A percentile compares a stretch with the other conserved stretches of the same genome.
Conservation (phyloP, 116 monocot genomes). For the Zostera marina region DNA sequence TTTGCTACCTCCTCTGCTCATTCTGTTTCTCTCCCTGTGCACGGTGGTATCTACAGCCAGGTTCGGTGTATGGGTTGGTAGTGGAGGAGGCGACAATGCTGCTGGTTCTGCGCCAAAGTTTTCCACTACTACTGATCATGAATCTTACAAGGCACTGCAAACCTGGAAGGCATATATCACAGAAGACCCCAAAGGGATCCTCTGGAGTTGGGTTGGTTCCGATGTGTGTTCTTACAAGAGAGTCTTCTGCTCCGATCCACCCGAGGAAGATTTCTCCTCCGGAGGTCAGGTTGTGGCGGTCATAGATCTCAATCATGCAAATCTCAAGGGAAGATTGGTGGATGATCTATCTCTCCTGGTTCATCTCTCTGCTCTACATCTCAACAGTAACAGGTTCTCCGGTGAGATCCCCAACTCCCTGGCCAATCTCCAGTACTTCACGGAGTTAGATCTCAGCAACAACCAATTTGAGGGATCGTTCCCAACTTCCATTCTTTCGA, state of each 20-base stretch:
- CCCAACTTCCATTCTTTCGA: conserved; percentile 28
- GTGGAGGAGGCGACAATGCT: not conserved
- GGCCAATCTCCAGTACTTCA: conserved; percentile 25
- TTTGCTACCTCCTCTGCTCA: not conserved
- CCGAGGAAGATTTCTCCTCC: conserved; percentile 9
- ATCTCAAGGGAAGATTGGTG: conserved; percentile 40
- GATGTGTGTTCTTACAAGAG: conserved; percentile 68
- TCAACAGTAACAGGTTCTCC: conserved; percentile 66
- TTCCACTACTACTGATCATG: not conserved
- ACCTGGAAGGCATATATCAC: conserved; percentile 50
- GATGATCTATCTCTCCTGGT: conserved; percentile 41
- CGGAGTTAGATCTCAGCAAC: conserved; percentile 92
- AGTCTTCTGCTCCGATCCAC: conserved; percentile 55
- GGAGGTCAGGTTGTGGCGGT: conserved; percentile 25
- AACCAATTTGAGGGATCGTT: conserved; percentile 66
- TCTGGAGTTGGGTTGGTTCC: conserved; percentile 51
- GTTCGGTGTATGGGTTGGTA: conserved; percentile 1
- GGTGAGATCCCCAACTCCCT: conserved; percentile 51
- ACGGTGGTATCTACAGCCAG: not conserved
- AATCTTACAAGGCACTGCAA: conserved; percentile 49
- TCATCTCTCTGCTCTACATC: conserved; percentile 66
- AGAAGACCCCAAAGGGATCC: conserved; percentile 42
- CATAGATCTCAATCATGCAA: conserved; percentile 71
- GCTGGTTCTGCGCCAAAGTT: not conserved
- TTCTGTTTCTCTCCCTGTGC: conserved; percentile 5